Percentiles rank a stretch among this genome's conserved stretches.
These are phyloP conservation scores for Puccinia triticina DNA, from an alignment of 1,284 basidiomycete species.

Conservation along the genomic window DNA sequence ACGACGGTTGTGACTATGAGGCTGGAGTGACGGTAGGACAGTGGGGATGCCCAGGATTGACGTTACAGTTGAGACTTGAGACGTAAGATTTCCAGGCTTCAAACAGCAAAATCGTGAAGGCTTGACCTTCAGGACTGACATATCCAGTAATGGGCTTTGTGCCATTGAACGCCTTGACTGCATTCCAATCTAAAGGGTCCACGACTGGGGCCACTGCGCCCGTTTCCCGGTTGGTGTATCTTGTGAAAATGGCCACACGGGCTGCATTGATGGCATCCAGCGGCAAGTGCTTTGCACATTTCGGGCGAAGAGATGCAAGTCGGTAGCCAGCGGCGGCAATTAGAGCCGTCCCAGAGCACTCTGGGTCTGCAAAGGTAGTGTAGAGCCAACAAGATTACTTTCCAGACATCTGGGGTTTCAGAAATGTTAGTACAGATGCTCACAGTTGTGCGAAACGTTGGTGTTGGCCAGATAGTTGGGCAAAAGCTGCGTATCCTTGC, in stretches of 20 bases:
- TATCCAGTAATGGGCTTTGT: constrained; percentile 59
- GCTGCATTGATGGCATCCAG: constrained; percentile 33
- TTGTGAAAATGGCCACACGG: constrained; percentile 5
- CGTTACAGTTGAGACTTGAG: not conserved
- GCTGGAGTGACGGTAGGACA: too few species aligned
- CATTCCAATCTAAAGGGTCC: constrained; percentile 67
- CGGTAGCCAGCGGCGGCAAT: constrained; percentile 46
- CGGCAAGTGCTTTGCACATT: not conserved
- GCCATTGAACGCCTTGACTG: constrained; percentile 55
- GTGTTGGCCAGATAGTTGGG: constrained; percentile 45
- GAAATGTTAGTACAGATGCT: not conserved
- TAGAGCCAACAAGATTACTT: not conserved
- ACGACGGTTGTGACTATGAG: too few species aligned
- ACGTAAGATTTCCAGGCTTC: constrained; percentile 40
- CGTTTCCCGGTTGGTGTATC: constrained; percentile 8
- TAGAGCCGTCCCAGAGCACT: constrained; percentile 44
- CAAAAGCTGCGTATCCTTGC: not conserved
- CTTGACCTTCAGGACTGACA: constrained; percentile 67
- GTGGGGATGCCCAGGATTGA: not conserved
- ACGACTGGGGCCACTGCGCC: constrained; percentile 65
- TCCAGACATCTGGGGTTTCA: not conserved
- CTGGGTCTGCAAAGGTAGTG: constrained; percentile 3
- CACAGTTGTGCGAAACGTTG: constrained; percentile 26
- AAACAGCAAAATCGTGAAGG: constrained; percentile 70
- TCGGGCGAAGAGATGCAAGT: constrained; percentile 7